These are phyloP conservation scores for Lenzites betulinus DNA, from an alignment of 768 basidiomycete species.

Conservation along the genomic window DNA sequence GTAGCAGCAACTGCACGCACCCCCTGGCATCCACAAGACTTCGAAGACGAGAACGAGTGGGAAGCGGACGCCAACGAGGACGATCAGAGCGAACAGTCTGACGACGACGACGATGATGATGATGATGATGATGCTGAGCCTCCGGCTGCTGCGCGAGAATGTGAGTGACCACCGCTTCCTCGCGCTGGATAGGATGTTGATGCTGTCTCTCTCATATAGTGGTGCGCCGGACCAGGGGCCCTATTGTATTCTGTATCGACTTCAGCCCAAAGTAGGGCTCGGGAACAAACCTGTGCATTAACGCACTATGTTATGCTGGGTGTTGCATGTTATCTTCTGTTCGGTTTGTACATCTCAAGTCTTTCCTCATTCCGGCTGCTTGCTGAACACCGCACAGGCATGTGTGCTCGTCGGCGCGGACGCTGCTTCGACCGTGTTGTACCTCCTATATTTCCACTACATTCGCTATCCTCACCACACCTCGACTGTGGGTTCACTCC, in stretches of 20 bases:
- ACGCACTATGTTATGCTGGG: neutral
- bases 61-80: neutral
- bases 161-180: neutral
- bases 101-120: neutral
- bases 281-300: neutral
- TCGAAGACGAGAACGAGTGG: slow-evolving; percentile 6
- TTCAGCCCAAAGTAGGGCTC: slow-evolving; percentile 12
- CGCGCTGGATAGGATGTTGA: neutral
- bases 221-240: slow-evolving; percentile 1
- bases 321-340: neutral
- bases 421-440: neutral
- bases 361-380: too few relatives aligned
- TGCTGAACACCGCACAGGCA: too few relatives aligned
- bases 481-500: neutral
- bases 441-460: neutral
- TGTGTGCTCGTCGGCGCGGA: neutral
- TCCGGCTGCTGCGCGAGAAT: neutral
- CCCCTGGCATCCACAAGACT: neutral
- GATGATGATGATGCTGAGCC: neutral
- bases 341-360: neutral
- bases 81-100: neutral
- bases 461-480: neutral
- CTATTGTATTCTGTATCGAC: slow-evolving; percentile 19
- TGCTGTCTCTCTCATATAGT: neutral
- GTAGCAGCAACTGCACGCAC: neutral